These are phyloP conservation scores for Auricularia sp. DNA, from an alignment of 768 basidiomycete species.

Conservation along the genomic window DNA sequence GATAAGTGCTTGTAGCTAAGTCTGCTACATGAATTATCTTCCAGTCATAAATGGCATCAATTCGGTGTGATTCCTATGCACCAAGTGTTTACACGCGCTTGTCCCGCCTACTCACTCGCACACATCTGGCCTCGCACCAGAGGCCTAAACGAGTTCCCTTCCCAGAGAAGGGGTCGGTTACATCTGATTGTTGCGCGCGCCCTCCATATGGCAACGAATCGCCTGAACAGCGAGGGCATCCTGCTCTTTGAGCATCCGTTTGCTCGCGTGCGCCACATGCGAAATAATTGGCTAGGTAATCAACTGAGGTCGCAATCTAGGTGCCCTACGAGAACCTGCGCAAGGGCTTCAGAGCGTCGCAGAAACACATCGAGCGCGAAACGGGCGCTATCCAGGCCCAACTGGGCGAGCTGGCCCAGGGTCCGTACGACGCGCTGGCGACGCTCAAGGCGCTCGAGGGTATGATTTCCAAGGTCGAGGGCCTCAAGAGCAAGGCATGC, in stretches of 20 bases:
- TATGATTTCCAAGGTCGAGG: constrained; percentile 69
- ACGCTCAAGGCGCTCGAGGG: constrained; percentile 52
- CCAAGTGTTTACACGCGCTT: too few species aligned
- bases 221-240: constrained; percentile 56
- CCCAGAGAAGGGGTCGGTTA: too few species aligned
- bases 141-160: too few species aligned
- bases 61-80: too few species aligned
- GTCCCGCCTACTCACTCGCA: too few species aligned
- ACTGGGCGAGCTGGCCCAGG: constrained; percentile 49
- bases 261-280: constrained; percentile 40
- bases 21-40: too few species aligned
- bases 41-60: too few species aligned
- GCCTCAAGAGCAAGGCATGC: constrained; percentile 78
- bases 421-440: constrained; percentile 37
- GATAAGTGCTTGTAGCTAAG: too few species aligned
- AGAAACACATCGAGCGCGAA: constrained; percentile 76
- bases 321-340: constrained; percentile 86
- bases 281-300: constrained; percentile 3
- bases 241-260: constrained; percentile 82
- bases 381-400: constrained; percentile 46
- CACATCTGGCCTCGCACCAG: too few species aligned
- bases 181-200: too few species aligned
- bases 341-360: constrained; percentile 74
- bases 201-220: background rate
- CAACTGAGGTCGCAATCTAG: constrained; percentile 27